A percentile compares a stretch with the other conserved stretches of the same genome.
Conservation (phyloP, 441 rosid genomes). For the Pelargonium australe region DNA sequence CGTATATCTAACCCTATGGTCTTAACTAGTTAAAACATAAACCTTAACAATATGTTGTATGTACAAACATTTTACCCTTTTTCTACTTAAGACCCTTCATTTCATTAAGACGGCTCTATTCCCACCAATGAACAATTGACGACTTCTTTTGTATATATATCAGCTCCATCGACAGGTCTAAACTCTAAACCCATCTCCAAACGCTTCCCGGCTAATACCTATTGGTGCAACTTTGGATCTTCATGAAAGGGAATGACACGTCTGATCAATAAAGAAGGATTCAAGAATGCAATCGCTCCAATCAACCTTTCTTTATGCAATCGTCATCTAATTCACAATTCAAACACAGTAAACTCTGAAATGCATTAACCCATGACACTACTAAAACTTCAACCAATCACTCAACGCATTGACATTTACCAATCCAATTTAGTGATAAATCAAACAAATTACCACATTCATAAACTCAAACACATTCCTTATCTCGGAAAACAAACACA, state of each 20-base stretch:
- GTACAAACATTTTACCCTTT: not conserved
- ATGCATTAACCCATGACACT: not conserved
- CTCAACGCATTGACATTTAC: too few relatives aligned
- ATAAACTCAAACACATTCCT: not conserved
- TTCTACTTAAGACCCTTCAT: not conserved
- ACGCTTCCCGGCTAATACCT: not conserved
- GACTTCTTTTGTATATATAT: too few relatives aligned
- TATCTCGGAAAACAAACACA: not conserved
- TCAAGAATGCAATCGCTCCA: not conserved
- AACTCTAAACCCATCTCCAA: not conserved
- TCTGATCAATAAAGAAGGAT: not conserved
- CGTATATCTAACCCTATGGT: not conserved
- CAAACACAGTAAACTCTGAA: not conserved
- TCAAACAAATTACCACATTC: not conserved
- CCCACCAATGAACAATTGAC: not conserved
- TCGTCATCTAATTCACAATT: not conserved
- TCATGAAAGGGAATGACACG: not conserved
- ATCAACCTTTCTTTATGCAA: not conserved
- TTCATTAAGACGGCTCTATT: not conserved
- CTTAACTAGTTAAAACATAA: not conserved
- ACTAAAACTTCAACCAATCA: not conserved
- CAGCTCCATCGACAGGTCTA: not conserved
- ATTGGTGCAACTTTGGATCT: not conserved
- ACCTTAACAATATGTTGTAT: not conserved
- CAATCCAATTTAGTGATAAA: not conserved